A percentile compares a stretch with the other conserved stretches of the same genome.
phyloP scores from a whole-genome alignment of 441 rosid genomes.

The Macaranga tanarius region DNA sequence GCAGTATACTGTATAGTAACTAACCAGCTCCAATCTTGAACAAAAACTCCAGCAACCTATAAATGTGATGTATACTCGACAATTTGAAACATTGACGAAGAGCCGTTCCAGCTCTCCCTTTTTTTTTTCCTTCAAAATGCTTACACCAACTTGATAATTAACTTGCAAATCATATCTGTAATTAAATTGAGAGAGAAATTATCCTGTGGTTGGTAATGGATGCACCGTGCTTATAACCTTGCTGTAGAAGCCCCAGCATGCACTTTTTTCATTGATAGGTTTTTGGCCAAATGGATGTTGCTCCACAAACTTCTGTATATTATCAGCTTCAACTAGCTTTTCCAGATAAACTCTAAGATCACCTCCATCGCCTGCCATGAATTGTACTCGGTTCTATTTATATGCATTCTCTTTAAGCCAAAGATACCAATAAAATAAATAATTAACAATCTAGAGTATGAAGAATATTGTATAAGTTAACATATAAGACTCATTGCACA shows the following conservation, averaged over 20 bases:
- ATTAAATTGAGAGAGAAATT: neutral
- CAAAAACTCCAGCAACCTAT: neutral
- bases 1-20: neutral
- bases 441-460: neutral
- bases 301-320: conserved; percentile 57
- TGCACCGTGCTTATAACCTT: conserved; percentile 34
- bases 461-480: neutral
- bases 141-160: neutral
- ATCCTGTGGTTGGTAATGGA: neutral
- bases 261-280: conserved; percentile 50
- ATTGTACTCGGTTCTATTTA: conserved; percentile 5
- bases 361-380: conserved; percentile 56
- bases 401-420: neutral
- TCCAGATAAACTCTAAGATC: conserved; percentile 69
- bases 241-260: conserved; percentile 60
- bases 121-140: neutral
- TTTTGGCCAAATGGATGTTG: conserved; percentile 71
- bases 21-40: neutral
- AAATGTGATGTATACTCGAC: neutral
- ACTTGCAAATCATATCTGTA: neutral
- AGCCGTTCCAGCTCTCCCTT: neutral
- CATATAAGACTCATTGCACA: neutral
- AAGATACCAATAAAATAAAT: neutral
- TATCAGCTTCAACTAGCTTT: conserved; percentile 48
- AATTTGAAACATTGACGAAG: neutral